These are phyloP conservation scores for Scortechinia acanthostroma DNA, from an alignment of 2,329 filamentous ascomycete genomes.

Conservation along the genomic window DNA sequence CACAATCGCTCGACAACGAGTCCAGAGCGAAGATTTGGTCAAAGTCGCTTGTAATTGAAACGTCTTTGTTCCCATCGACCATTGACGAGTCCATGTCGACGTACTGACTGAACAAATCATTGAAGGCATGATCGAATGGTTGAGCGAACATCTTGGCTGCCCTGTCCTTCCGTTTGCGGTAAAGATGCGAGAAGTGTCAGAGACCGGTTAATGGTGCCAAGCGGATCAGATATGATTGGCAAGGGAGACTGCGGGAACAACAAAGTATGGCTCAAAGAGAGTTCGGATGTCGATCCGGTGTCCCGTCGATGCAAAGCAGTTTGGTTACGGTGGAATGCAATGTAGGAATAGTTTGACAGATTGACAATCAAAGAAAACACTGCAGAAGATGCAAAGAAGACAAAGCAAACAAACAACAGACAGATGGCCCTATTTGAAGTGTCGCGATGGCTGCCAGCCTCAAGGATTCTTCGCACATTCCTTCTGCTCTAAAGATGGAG, in stretches of 20 bases:
- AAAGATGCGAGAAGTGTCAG: neutral
- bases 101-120: constrained; percentile 1
- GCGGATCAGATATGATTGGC: neutral
- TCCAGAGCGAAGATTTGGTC: neutral
- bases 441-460: neutral
- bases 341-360: neutral
- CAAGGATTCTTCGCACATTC: neutral
- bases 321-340: no score
- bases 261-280: no score
- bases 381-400: constrained; percentile 3
- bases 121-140: neutral
- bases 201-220: neutral
- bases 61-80: constrained; percentile 1
- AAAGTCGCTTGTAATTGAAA: neutral
- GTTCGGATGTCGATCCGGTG: no score
- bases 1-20: neutral
- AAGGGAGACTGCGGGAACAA: no score
- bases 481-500: no score
- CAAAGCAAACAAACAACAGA: constrained; percentile 3
- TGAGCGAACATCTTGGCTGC: constrained; percentile 1
- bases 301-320: no score
- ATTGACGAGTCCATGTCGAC: neutral
- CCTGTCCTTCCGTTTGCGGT: constrained; percentile 1
- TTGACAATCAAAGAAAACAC: constrained; percentile 2
- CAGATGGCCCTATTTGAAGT: neutral